Percentiles rank a stretch among this genome's conserved stretches.
Conservation (phyloP, 495 filamentous ascomycete genomes). For the Pseudoneurospora amorphoporcata region DNA sequence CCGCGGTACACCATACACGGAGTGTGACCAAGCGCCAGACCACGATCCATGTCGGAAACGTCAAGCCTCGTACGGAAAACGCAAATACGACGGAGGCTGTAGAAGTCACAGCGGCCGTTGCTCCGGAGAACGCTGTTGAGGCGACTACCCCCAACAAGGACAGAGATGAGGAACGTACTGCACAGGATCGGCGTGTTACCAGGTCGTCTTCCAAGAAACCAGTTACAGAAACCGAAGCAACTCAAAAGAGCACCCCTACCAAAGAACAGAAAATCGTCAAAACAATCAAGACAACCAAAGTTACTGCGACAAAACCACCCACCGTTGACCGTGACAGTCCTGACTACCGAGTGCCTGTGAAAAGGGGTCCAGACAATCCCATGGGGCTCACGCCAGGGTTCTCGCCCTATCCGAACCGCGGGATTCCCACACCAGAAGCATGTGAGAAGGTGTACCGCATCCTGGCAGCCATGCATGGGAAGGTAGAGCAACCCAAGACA, state of each 20-base stretch:
- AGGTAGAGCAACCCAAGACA: slow-evolving; percentile 51
- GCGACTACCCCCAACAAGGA: not conserved
- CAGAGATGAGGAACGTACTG: not conserved
- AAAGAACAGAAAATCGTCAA: not conserved
- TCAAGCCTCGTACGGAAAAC: not conserved
- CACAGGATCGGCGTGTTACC: not conserved
- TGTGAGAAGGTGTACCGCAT: slow-evolving; percentile 66
- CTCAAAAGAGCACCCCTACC: too few species aligned
- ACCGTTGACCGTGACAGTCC: slow-evolving; percentile 6
- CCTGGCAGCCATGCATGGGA: slow-evolving; percentile 56
- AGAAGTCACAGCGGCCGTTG: not conserved
- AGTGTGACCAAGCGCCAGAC: not conserved
- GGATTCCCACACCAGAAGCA: slow-evolving; percentile 57
- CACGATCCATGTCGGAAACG: not conserved
- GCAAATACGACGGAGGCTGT: not conserved
- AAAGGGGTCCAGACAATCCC: slow-evolving; percentile 29
- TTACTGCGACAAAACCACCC: not conserved
- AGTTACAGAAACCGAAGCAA: not conserved
- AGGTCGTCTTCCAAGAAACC: not conserved
- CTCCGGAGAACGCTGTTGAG: not conserved
- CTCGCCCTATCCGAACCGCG: slow-evolving; percentile 60
- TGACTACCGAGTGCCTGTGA: slow-evolving; percentile 15
- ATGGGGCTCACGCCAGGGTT: slow-evolving; percentile 39
- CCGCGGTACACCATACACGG: not conserved
- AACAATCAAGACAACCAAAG: not conserved